Evolutionary conservation across 371 early-diverging fungal genomes (phyloP).

Genomic region (Smittium culicis): DNA sequence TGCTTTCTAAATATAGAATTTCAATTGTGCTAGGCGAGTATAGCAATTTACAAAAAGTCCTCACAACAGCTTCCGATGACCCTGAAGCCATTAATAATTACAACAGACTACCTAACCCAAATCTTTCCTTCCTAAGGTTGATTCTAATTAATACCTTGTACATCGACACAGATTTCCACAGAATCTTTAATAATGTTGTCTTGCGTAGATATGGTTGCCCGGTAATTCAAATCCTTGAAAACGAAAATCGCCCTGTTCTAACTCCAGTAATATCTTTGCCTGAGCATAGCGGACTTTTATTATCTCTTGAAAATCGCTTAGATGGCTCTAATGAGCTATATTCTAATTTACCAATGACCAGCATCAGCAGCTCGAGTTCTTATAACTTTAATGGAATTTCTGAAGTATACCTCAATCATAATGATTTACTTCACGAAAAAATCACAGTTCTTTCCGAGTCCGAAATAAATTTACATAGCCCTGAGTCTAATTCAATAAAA

Average conservation of each 20-base stretch:
- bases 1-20: constrained; percentile 45
- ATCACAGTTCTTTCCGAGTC: constrained; percentile 19
- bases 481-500: constrained; percentile 19
- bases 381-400: neutral
- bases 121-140: constrained; percentile 45
- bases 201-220: constrained; percentile 43
- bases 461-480: constrained; percentile 16
- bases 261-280: constrained; percentile 53
- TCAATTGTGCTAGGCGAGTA: constrained; percentile 60
- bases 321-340: neutral
- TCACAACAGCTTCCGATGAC: constrained; percentile 37
- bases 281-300: constrained; percentile 59
- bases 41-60: constrained; percentile 42
- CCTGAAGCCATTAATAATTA: constrained; percentile 33
- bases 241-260: constrained; percentile 39
- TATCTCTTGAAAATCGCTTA: constrained; percentile 30
- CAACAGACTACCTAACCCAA: constrained; percentile 42
- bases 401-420: constrained; percentile 17
- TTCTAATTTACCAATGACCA: constrained; percentile 9
- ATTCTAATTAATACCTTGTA: constrained; percentile 55
- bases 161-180: constrained; percentile 43
- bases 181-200: constrained; percentile 45
- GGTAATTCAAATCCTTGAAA: constrained; percentile 19
- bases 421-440: constrained; percentile 23
- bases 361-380: neutral